Evolutionary conservation across 306 rosid genomes (phyloP).

Genomic region (Trifolium repens): DNA sequence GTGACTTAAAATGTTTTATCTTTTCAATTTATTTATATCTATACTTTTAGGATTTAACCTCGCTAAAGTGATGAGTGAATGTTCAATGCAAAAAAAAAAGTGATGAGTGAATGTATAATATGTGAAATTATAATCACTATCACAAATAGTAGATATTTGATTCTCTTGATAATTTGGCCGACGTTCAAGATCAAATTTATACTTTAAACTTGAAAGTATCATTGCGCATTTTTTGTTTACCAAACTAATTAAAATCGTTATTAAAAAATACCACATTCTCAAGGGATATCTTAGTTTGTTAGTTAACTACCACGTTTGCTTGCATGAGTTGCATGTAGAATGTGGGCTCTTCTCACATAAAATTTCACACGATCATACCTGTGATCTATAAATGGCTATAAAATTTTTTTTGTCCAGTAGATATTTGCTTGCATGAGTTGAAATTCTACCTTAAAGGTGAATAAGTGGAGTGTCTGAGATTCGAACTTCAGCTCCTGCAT

Average conservation of each 20-base stretch:
- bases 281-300: neutral
- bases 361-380: neutral
- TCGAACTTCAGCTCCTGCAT: too few relatives aligned
- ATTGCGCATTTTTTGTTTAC: too few relatives aligned
- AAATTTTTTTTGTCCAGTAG: too few relatives aligned
- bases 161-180: too few relatives aligned
- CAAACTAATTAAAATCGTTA: neutral
- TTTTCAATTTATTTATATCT: neutral
- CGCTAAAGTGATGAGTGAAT: too few relatives aligned
- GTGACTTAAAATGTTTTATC: neutral
- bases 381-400: neutral
- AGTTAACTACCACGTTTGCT: neutral
- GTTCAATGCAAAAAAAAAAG: too few relatives aligned
- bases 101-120: neutral
- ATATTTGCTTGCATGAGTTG: too few relatives aligned
- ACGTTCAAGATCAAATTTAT: too few relatives aligned
- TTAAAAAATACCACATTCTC: neutral
- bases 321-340: neutral
- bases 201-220: neutral
- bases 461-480: too few relatives aligned
- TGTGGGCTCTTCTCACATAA: neutral
- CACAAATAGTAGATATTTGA: too few relatives aligned
- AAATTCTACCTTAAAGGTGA: too few relatives aligned
- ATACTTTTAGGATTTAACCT: neutral
- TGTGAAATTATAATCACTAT: neutral